phyloP scores from a whole-genome alignment of 805 yeast genomes.

The Kluyveromyces dobzhanskii region DNA sequence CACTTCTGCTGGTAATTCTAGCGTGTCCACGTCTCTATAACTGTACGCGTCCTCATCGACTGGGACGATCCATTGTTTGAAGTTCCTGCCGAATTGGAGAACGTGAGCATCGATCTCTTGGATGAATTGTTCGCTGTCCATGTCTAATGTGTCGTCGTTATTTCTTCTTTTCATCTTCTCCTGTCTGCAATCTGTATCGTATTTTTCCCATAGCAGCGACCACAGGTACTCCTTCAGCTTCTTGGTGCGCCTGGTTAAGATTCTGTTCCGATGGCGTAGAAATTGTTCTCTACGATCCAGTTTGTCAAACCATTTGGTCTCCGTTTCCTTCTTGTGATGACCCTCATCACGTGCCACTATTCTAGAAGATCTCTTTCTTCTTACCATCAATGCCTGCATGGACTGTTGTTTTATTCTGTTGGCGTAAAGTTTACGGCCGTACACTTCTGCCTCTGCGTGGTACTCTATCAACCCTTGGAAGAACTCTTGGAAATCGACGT shows the following conservation, averaged over 20 bases:
- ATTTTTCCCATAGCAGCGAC: slow-evolving; percentile 24
- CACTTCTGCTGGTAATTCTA: slow-evolving; percentile 24
- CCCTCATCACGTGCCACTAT: slow-evolving; percentile 63
- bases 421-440: slow-evolving; percentile 18
- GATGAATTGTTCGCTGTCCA: background rate
- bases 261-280: slow-evolving; percentile 20
- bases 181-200: slow-evolving; percentile 21
- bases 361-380: slow-evolving; percentile 68
- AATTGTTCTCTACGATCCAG: slow-evolving; percentile 29
- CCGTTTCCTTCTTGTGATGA: slow-evolving; percentile 36
- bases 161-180: slow-evolving; percentile 14
- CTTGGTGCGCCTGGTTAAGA: slow-evolving; percentile 18
- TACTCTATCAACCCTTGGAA: slow-evolving; percentile 11
- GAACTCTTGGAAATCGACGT: slow-evolving; percentile 11
- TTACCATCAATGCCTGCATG: slow-evolving; percentile 52
- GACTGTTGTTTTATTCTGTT: slow-evolving; percentile 56
- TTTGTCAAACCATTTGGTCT: slow-evolving; percentile 29
- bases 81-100: slow-evolving; percentile 10
- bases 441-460: slow-evolving; percentile 19
- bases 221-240: slow-evolving; percentile 23
- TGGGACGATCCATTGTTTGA: slow-evolving; percentile 6
- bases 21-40: slow-evolving; percentile 6
- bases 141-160: background rate
- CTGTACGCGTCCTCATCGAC: background rate
- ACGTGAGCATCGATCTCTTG: slow-evolving; percentile 9